phyloP scores from a whole-genome alignment of 306 rosid genomes.

The Prinsepia uniflora region DNA sequence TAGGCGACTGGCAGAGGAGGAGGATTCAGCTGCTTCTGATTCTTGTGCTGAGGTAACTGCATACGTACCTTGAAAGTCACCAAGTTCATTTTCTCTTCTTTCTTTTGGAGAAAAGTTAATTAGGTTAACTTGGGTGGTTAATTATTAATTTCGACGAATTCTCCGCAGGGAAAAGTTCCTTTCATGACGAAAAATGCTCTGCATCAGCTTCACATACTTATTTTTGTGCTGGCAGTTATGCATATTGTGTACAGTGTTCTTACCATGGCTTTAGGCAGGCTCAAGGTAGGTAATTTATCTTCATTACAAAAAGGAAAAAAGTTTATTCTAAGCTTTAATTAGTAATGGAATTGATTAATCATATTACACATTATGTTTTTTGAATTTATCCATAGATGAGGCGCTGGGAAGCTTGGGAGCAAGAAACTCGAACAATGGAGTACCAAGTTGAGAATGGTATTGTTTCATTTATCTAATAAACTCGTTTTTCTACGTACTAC shows the following conservation, averaged over 20 bases:
- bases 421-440: conserved; percentile 39
- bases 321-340: not conserved
- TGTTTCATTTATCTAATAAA: not conserved
- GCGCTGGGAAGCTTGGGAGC: conserved; percentile 44
- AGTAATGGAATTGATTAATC: not conserved
- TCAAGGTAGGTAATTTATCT: conserved; percentile 26
- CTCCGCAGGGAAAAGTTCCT: conserved; percentile 36
- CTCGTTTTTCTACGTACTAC: too few relatives aligned
- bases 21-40: conserved; percentile 11
- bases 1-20: conserved; percentile 21
- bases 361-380: not conserved
- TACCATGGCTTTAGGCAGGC: conserved; percentile 37
- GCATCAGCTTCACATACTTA: conserved; percentile 39
- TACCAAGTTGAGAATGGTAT: conserved; percentile 45
- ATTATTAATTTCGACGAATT: not conserved
- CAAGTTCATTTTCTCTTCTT: too few relatives aligned
- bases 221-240: conserved; percentile 38
- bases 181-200: conserved; percentile 29
- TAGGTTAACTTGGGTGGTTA: not conserved
- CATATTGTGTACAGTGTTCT: conserved; percentile 37
- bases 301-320: not conserved
- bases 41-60: conserved; percentile 23
- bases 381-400: conserved; percentile 22
- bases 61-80: too few relatives aligned
- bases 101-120: not conserved